These are phyloP conservation scores for Globisporangium perplexum DNA, from an alignment of 352 stramenopile genomes.

Conservation along the genomic window DNA sequence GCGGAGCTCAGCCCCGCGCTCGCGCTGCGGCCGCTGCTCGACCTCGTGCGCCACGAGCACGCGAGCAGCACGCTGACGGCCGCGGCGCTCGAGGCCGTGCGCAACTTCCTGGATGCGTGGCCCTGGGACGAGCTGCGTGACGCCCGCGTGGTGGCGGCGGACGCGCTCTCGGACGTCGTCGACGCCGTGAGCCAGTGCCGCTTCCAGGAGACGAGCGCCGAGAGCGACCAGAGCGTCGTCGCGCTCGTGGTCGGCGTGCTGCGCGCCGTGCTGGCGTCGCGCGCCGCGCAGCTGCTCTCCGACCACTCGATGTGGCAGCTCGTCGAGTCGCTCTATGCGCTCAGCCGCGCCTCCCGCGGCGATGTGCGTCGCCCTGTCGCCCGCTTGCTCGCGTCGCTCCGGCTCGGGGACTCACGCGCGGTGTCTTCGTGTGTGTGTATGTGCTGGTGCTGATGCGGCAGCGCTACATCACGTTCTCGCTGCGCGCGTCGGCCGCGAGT, in stretches of 20 bases:
- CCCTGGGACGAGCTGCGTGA: constrained; percentile 44
- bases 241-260: constrained; percentile 94
- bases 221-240: constrained; percentile 89
- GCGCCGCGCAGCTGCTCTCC: constrained; percentile 72
- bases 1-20: constrained; percentile 47
- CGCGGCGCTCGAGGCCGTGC: constrained; percentile 90
- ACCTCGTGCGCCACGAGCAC: constrained; percentile 90
- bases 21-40: constrained; percentile 91
- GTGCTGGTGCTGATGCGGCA: constrained; percentile 7
- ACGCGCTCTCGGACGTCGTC: constrained; percentile 82
- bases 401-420: neutral
- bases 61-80: constrained; percentile 91
- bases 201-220: constrained; percentile 91
- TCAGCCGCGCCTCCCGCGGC: constrained; percentile 69
- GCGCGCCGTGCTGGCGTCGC: constrained; percentile 89
- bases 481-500: constrained; percentile 59
- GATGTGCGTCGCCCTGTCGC: constrained; percentile 31
- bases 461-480: constrained; percentile 51
- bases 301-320: constrained; percentile 94
- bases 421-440: neutral
- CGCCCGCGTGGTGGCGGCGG: constrained; percentile 23
- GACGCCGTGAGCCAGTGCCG: constrained; percentile 91
- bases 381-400: no score
- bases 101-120: constrained; percentile 93
- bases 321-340: constrained; percentile 93